Evolutionary conservation across 2,329 filamentous ascomycete genomes (phyloP).

Genomic region (Harringtonia lauricola): DNA sequence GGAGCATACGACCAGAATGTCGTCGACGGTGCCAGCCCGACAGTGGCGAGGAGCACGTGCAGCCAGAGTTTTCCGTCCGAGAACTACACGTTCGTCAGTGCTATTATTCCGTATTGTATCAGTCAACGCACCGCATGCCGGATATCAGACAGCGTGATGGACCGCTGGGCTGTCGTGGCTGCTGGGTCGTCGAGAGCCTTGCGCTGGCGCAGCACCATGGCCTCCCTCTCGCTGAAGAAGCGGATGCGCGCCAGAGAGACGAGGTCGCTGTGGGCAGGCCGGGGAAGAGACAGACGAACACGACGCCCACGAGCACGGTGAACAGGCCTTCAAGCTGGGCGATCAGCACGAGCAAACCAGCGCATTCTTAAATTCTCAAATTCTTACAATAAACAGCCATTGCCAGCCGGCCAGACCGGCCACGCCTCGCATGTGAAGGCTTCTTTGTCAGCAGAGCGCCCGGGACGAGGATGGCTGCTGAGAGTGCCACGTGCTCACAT

Average conservation of each 20-base stretch:
- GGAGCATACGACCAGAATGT: slow-evolving; percentile 30
- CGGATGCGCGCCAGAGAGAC: slow-evolving; percentile 25
- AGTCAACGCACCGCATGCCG: too few relatives aligned
- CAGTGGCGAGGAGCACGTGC: slow-evolving; percentile 35
- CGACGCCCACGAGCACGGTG: slow-evolving; percentile 31
- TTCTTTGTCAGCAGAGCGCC: too few relatives aligned
- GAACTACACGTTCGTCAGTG: too few relatives aligned
- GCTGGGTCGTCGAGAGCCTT: slow-evolving; percentile 28
- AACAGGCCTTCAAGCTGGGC: slow-evolving; percentile 35
- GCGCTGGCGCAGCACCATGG: slow-evolving; percentile 30
- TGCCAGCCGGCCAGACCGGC: slow-evolving; percentile 41
- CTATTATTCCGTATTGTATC: too few relatives aligned
- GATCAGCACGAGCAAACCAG: slow-evolving; percentile 4
- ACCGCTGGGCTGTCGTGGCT: neutral
- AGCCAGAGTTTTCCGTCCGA: slow-evolving; percentile 26
- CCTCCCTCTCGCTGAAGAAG: slow-evolving; percentile 26
- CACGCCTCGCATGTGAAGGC: slow-evolving; percentile 36
- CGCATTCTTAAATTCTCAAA: too few relatives aligned
- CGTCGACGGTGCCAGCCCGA: slow-evolving; percentile 28
- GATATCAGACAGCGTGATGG: neutral
- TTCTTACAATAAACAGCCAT: slow-evolving; percentile 34
- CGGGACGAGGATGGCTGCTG: too few relatives aligned
- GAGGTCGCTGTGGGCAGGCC: slow-evolving; percentile 32
- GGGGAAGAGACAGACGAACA: slow-evolving; percentile 31
- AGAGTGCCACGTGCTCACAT: too few relatives aligned